Evolutionary conservation across 2,329 filamentous ascomycete genomes (phyloP).

Genomic region (Neurospora crassa): DNA sequence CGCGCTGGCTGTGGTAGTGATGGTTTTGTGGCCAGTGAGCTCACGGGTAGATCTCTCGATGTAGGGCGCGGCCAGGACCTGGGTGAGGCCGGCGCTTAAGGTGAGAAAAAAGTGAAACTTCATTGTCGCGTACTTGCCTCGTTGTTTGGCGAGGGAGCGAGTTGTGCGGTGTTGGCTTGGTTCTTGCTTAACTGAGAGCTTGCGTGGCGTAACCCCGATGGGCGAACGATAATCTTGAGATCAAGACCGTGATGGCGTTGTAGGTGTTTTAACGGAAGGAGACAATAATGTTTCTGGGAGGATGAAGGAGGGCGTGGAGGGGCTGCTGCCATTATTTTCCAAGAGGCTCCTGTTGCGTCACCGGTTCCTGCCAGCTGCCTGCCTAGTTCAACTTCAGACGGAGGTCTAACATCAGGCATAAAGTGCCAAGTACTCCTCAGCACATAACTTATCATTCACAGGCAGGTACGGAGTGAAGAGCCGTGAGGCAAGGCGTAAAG

Average conservation of each 20-base stretch:
- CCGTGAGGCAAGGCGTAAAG: not conserved
- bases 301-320: not conserved
- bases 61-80: not conserved
- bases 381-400: not conserved
- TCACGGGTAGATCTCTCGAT: not conserved
- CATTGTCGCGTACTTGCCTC: not conserved
- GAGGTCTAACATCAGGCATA: not conserved
- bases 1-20: not conserved
- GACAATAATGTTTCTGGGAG: not conserved
- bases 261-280: not conserved
- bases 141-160: not conserved
- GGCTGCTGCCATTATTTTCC: not conserved
- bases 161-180: not conserved
- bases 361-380: not conserved
- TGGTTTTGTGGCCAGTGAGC: not conserved
- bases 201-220: not conserved
- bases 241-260: not conserved
- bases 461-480: not conserved
- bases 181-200: not conserved
- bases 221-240: not conserved
- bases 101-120: not conserved
- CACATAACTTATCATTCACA: not conserved
- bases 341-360: not conserved
- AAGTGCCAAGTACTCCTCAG: not conserved
- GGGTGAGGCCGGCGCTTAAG: not conserved